A percentile compares a stretch with the other conserved stretches of the same genome.
These are phyloP conservation scores for Acacia acuminata DNA, from an alignment of 306 rosid species.

Conservation along the genomic window DNA sequence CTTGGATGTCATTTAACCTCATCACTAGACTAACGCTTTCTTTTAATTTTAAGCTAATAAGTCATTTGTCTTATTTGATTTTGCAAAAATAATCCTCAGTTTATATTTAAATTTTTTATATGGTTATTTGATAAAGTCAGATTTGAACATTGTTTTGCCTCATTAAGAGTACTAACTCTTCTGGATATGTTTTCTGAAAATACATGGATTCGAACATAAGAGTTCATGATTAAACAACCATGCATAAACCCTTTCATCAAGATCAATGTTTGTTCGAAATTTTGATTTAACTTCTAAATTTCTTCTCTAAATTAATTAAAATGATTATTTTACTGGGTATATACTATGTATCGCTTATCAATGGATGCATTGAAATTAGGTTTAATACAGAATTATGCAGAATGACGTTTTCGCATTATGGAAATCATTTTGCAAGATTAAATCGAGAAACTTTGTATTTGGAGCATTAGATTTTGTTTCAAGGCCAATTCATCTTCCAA, in stretches of 20 bases:
- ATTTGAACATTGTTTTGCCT: neutral
- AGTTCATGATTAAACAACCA: no score
- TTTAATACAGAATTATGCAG: neutral
- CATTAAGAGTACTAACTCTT: no score
- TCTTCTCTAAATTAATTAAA: neutral
- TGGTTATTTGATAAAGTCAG: no score
- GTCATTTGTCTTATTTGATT: neutral
- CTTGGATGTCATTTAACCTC: neutral
- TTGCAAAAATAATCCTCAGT: neutral
- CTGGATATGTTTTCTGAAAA: no score
- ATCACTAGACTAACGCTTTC: no score
- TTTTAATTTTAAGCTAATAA: neutral
- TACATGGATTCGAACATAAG: no score
- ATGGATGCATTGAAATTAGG: neutral
- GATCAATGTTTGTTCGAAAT: no score
- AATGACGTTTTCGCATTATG: neutral
- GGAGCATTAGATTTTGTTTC: no score
- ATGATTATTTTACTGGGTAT: neutral
- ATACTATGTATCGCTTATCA: neutral
- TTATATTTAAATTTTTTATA: neutral
- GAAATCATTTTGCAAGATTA: neutral
- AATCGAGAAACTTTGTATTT: neutral
- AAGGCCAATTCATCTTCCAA: no score
- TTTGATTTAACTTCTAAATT: neutral
- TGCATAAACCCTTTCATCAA: no score